Evolutionary conservation across 306 rosid species (phyloP).

Genomic region (Rubus idaeus): DNA sequence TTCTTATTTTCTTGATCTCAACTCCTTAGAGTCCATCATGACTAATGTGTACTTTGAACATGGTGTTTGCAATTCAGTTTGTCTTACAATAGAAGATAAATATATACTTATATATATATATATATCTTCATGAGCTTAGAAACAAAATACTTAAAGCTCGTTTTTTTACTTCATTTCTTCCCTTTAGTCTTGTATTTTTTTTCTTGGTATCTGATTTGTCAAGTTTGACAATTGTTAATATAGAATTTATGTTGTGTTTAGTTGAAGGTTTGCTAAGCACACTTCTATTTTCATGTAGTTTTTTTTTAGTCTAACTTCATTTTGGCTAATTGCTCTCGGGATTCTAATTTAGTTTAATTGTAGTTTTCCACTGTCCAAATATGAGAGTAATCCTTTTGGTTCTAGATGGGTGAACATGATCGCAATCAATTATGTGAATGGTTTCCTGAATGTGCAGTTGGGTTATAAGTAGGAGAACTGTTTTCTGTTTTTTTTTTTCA

Average conservation of each 20-base stretch:
- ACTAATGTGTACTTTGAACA: slow-evolving; percentile 59
- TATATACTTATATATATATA: slow-evolving; percentile 5
- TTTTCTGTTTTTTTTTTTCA: no score
- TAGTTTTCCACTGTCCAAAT: no score
- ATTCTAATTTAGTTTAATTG: slow-evolving; percentile 81
- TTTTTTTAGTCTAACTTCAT: slow-evolving; percentile 1
- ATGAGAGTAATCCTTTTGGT: no score
- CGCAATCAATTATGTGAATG: no score
- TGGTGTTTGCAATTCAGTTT: slow-evolving; percentile 45
- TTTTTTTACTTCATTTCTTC: not conserved
- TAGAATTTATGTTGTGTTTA: slow-evolving; percentile 18
- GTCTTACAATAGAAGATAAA: slow-evolving; percentile 20
- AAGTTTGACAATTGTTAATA: slow-evolving; percentile 7
- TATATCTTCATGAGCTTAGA: slow-evolving; percentile 22
- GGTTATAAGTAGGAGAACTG: no score
- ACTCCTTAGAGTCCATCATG: no score
- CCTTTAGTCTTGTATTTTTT: not conserved
- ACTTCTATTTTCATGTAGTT: slow-evolving; percentile 21
- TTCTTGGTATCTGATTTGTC: slow-evolving; percentile 9
- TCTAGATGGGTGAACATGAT: no score
- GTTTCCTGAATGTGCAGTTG: no score
- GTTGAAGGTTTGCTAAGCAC: slow-evolving; percentile 23
- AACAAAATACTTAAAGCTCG: slow-evolving; percentile 10
- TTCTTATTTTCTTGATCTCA: no score
- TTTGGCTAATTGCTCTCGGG: slow-evolving; percentile 47